Percentiles rank a stretch among this genome's conserved stretches.
These are phyloP conservation scores for Lodderomyces elongisporus DNA, from an alignment of 1,139 yeast species.

Conservation along the genomic window DNA sequence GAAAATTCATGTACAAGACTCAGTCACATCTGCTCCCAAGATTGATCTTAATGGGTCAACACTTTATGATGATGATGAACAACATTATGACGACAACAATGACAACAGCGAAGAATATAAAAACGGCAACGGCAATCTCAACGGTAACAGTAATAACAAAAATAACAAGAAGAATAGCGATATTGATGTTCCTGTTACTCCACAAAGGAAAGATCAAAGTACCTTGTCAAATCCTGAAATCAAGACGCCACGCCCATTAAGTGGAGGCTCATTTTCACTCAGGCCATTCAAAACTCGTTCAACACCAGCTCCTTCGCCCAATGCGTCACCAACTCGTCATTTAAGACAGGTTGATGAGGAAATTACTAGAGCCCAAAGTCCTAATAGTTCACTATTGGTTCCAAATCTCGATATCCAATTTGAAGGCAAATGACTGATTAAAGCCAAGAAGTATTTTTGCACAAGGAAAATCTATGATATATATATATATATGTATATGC, in stretches of 20 bases:
- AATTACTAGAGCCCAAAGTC: slow-evolving; percentile 14
- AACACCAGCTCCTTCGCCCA: slow-evolving; percentile 41
- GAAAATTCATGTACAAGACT: no score
- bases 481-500: no score
- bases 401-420: slow-evolving; percentile 31
- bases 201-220: no score
- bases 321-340: slow-evolving; percentile 35
- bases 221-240: slow-evolving; percentile 2
- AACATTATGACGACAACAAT: no score
- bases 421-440: slow-evolving; percentile 11
- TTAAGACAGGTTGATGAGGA: slow-evolving; percentile 16
- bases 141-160: not conserved
- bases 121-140: not conserved
- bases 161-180: no score
- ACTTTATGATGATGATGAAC: no score
- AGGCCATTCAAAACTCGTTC: slow-evolving; percentile 41
- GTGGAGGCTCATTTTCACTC: slow-evolving; percentile 31
- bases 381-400: slow-evolving; percentile 24
- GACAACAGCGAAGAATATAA: no score
- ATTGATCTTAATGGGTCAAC: no score
- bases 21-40: no score
- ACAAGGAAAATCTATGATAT: no score
- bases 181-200: not conserved
- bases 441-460: no score
- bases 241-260: slow-evolving; percentile 18